Conservation (phyloP, 352 stramenopile species). For the Achlya hypogyna region DNA sequence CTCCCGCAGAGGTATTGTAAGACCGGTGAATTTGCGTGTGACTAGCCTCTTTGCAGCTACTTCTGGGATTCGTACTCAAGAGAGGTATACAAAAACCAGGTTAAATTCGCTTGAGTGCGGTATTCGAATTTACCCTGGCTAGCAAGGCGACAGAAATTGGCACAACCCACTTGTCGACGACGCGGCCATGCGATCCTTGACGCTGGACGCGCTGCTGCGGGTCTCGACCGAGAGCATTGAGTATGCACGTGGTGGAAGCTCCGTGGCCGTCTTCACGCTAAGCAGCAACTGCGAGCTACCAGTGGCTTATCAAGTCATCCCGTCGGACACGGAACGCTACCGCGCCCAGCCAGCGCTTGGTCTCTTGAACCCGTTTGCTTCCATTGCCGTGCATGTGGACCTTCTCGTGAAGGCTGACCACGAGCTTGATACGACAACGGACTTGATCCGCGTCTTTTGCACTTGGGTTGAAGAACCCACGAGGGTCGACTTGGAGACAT, state of each 20-base stretch:
- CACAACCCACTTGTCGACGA: neutral
- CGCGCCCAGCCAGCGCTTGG: neutral
- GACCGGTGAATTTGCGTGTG: no score
- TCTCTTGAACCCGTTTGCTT: neutral
- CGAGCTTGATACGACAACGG: neutral
- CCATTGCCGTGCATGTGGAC: neutral
- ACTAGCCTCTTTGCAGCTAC: neutral
- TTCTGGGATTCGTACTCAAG: neutral
- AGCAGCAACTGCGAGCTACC: neutral
- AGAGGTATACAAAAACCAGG: neutral
- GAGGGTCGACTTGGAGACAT: neutral
- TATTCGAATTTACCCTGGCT: neutral
- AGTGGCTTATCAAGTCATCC: neutral
- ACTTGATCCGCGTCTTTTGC: neutral
- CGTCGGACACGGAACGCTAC: neutral
- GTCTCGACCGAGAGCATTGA: neutral
- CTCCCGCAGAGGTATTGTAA: no score
- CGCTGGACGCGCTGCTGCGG: neutral
- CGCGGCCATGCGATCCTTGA: neutral
- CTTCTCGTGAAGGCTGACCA: neutral
- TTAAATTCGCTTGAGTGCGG: neutral
- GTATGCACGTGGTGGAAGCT: neutral
- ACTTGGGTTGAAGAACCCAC: neutral
- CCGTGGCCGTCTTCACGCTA: neutral
- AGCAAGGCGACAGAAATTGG: neutral